A percentile compares a stretch with the other conserved stretches of the same genome.
These are phyloP conservation scores for Setaria viridis DNA, from an alignment of 202 grass and related monocot species.

Conservation along the genomic window DNA sequence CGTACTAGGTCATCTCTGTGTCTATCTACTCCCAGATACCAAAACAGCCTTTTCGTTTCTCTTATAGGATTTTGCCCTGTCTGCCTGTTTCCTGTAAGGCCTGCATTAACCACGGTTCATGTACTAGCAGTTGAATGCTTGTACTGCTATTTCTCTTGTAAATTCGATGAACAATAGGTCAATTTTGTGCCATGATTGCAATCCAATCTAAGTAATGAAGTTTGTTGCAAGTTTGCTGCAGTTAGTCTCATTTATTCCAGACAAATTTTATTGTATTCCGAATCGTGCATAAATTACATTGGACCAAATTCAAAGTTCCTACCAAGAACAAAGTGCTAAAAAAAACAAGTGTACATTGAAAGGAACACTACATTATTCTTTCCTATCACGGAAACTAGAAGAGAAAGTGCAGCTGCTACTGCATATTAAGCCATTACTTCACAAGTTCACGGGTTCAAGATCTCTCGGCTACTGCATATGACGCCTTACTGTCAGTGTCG, in stretches of 20 bases:
- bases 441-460: no score
- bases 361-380: neutral
- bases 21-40: neutral
- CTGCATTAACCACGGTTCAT: neutral
- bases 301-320: neutral
- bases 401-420: neutral
- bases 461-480: neutral
- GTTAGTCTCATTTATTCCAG: neutral
- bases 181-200: slow-evolving; percentile 18
- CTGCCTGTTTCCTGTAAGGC: slow-evolving; percentile 17
- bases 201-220: neutral
- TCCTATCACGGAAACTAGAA: neutral
- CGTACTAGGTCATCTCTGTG: slow-evolving; percentile 52
- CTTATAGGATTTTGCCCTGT: neutral
- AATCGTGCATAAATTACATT: neutral
- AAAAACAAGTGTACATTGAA: neutral
- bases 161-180: slow-evolving; percentile 36
- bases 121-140: neutral
- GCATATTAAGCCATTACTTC: neutral
- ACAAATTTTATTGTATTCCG: neutral
- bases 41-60: neutral
- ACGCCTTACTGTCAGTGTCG: neutral
- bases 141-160: slow-evolving; percentile 34
- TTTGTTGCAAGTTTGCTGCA: neutral
- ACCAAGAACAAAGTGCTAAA: neutral